Percentiles rank a stretch among this genome's conserved stretches.
phyloP scores from a whole-genome alignment of 495 filamentous ascomycete species.

The Pyrenopolyporus hunteri region DNA sequence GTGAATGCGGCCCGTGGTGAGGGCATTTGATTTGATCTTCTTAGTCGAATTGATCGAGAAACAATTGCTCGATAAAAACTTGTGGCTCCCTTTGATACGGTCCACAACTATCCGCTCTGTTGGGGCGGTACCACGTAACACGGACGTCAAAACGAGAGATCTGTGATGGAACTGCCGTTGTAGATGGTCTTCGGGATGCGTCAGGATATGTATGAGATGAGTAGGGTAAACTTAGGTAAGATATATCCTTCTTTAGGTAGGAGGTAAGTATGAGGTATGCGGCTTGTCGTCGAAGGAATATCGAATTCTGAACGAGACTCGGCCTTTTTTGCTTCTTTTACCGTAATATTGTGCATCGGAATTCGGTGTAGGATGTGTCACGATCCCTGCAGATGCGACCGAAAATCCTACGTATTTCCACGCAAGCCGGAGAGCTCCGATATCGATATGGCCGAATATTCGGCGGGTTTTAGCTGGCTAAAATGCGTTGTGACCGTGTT shows the following conservation, averaged over 20 bases:
- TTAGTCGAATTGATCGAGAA: constrained; percentile 38
- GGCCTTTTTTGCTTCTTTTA: too few species aligned
- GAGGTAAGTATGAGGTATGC: too few species aligned
- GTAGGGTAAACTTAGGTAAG: too few species aligned
- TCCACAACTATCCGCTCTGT: constrained; percentile 15
- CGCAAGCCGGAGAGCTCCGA: constrained; percentile 24
- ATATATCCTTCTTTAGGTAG: too few species aligned
- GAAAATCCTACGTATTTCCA: neutral
- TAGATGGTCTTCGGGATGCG: neutral
- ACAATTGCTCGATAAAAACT: constrained; percentile 34
- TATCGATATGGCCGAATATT: constrained; percentile 11
- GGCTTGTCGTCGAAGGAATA: too few species aligned
- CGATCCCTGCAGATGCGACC: constrained; percentile 3
- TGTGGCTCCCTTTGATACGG: constrained; percentile 8
- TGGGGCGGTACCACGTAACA: constrained; percentile 24
- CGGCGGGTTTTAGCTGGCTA: neutral
- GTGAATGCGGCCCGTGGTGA: neutral
- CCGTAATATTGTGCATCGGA: too few species aligned
- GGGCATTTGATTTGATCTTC: constrained; percentile 20
- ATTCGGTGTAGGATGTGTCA: constrained; percentile 4
- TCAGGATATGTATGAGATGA: neutral
- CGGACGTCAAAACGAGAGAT: constrained; percentile 23
- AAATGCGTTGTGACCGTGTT: constrained; percentile 7
- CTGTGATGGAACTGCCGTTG: neutral
- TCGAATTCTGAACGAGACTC: too few species aligned